These are phyloP conservation scores for Acer campestre DNA, from an alignment of 345 rosid species.

Conservation along the genomic window DNA sequence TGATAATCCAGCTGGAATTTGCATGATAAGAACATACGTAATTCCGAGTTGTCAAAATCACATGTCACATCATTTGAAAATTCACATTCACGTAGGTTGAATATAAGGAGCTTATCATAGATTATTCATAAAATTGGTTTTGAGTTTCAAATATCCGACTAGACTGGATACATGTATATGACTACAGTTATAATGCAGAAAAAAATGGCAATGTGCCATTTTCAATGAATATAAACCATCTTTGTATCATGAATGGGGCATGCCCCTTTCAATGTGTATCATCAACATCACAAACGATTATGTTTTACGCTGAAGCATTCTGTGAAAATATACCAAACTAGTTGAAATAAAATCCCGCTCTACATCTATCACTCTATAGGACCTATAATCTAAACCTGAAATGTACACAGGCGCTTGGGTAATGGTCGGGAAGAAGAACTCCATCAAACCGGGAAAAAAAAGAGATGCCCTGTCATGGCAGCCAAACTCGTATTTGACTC, in stretches of 20 bases:
- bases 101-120: too few species aligned
- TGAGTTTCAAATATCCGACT: not conserved
- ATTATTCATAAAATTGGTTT: not conserved
- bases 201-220: not conserved
- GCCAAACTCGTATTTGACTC: constrained; percentile 9
- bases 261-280: not conserved
- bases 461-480: constrained; percentile 15
- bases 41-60: too few species aligned
- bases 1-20: too few species aligned
- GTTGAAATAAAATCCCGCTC: constrained; percentile 24
- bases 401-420: constrained; percentile 51
- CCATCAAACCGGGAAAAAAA: constrained; percentile 19
- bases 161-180: not conserved
- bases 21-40: too few species aligned
- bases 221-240: constrained; percentile 10
- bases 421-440: constrained; percentile 52
- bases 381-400: constrained; percentile 32
- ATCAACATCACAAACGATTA: too few species aligned
- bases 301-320: not conserved
- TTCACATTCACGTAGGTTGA: too few species aligned
- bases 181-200: not conserved
- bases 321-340: not conserved
- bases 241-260: not conserved
- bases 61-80: too few species aligned
- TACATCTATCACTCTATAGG: constrained; percentile 23